phyloP scores from a whole-genome alignment of 2,329 filamentous ascomycete genomes.

The Diaporthe sp. region DNA sequence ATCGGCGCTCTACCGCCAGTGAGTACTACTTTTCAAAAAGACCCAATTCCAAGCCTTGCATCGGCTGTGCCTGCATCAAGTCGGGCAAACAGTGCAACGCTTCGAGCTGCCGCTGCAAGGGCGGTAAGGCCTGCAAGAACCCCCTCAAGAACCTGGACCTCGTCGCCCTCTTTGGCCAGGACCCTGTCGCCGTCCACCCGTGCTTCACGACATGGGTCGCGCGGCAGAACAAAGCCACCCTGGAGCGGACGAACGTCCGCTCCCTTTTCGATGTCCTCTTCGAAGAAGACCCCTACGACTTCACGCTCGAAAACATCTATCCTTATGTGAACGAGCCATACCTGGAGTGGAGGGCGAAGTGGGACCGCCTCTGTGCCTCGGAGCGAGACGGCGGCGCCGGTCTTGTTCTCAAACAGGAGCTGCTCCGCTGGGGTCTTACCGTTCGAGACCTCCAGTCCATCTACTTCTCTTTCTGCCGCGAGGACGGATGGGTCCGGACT shows the following conservation, averaged over 20 bases:
- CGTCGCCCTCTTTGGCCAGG: constrained; percentile 33
- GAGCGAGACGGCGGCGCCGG: constrained; percentile 18
- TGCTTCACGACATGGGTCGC: constrained; percentile 37
- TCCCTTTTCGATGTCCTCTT: constrained; percentile 25
- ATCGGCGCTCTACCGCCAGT: neutral
- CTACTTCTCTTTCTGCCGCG: constrained; percentile 35
- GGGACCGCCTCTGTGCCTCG: constrained; percentile 23
- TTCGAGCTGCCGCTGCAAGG: constrained; percentile 30
- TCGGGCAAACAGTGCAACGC: constrained; percentile 14
- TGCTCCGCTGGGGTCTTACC: constrained; percentile 36
- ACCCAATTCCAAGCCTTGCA: neutral
- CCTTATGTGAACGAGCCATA: constrained; percentile 15
- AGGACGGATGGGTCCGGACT: constrained; percentile 4
- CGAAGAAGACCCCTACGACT: no score
- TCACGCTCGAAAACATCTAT: neutral
- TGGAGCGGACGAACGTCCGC: constrained; percentile 1
- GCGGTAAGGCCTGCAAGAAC: constrained; percentile 9
- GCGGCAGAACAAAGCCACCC: neutral
- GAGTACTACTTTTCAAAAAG: neutral
- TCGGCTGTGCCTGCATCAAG: constrained; percentile 31
- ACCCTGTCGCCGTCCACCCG: constrained; percentile 9
- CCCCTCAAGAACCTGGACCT: constrained; percentile 31
- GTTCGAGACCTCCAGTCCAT: neutral
- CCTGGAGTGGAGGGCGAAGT: constrained; percentile 31
- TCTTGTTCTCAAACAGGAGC: constrained; percentile 33